Conservation (phyloP, 345 rosid species). For the Dimocarpus longan region DNA sequence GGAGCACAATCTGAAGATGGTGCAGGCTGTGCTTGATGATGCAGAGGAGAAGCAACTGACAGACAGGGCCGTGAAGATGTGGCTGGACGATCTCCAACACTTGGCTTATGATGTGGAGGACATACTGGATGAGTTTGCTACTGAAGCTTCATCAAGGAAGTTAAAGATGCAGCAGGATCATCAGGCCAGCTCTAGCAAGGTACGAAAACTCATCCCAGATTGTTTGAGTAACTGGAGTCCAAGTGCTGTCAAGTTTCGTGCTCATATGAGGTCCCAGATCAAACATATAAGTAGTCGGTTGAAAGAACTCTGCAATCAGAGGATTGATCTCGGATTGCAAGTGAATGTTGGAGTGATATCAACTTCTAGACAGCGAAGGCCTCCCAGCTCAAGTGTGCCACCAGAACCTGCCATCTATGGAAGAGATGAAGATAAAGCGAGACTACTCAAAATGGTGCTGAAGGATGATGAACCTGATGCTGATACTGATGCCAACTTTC, state of each 20-base stretch:
- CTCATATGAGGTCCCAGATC: neutral
- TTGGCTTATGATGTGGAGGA: constrained; percentile 16
- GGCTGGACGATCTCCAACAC: constrained; percentile 12
- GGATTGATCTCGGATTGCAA: neutral
- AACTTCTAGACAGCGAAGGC: neutral
- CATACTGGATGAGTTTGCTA: constrained; percentile 6
- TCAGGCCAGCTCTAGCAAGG: neutral
- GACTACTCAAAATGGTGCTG: neutral
- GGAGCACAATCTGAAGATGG: neutral
- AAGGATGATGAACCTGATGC: neutral
- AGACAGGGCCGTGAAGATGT: neutral
- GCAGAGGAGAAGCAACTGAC: constrained; percentile 14
- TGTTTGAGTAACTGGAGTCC: neutral
- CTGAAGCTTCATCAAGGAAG: neutral
- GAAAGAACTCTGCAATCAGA: neutral
- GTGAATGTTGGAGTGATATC: neutral
- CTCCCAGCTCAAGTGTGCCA: neutral
- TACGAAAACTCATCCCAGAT: neutral
- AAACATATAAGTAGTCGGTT: neutral
- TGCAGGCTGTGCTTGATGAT: neutral
- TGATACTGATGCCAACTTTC: neutral
- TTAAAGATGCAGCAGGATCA: neutral
- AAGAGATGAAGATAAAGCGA: neutral
- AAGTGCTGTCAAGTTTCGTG: neutral
- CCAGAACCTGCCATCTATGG: constrained; percentile 4